These are phyloP conservation scores for Mycena haematopus DNA, from an alignment of 768 basidiomycete species.

Conservation along the genomic window DNA sequence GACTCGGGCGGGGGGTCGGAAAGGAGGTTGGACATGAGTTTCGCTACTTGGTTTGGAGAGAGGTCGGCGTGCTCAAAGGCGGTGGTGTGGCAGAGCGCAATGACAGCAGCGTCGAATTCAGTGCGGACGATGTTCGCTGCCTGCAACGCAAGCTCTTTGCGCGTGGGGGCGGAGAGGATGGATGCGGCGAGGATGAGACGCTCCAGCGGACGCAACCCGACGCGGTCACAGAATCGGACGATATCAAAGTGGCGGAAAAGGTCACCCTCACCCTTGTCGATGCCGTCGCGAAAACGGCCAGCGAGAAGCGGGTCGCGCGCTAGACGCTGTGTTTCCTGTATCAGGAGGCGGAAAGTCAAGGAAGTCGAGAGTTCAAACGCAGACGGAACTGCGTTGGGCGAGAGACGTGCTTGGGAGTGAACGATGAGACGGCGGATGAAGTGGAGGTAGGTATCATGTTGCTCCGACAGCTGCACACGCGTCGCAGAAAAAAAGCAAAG, in stretches of 20 bases:
- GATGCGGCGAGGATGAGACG: conserved; percentile 78
- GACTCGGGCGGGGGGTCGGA: conserved; percentile 72
- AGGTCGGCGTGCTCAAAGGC: conserved; percentile 86
- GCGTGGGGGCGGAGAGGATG: conserved; percentile 65
- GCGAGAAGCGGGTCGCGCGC: conserved; percentile 90
- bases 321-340: conserved; percentile 88
- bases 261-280: conserved; percentile 88
- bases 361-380: conserved; percentile 78
- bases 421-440: conserved; percentile 96
- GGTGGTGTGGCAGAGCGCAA: conserved; percentile 79
- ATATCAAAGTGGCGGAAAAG: conserved; percentile 86
- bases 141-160: conserved; percentile 64
- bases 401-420: conserved; percentile 78
- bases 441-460: conserved; percentile 97
- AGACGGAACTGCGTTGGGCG: conserved; percentile 63
- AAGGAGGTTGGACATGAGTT: conserved; percentile 82
- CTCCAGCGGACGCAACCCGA: conserved; percentile 82
- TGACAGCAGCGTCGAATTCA: conserved; percentile 81
- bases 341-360: conserved; percentile 82
- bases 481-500: conserved; percentile 17
- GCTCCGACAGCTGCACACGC: conserved; percentile 82
- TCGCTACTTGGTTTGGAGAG: conserved; percentile 73
- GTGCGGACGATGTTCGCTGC: conserved; percentile 72
- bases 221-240: conserved; percentile 79
- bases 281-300: conserved; percentile 88